Base-by-base conservation (phyloP, 768 basidiomycete species). In the Lentinula raphanica region DNA sequence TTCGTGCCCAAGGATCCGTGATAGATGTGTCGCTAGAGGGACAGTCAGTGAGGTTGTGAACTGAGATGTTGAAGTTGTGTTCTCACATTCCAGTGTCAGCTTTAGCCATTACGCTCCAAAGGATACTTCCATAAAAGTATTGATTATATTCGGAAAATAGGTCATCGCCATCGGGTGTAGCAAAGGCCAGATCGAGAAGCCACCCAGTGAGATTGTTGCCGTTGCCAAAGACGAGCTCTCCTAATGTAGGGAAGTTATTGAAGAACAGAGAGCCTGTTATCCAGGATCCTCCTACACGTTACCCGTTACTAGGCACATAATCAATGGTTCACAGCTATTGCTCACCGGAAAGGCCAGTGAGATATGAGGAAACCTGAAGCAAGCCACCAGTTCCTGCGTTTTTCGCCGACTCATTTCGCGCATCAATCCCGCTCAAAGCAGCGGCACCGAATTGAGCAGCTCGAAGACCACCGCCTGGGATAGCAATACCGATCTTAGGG, bases 381-480 rank as follows among this genome's bases (percentile, higher is more conserved):
- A 90, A 73, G 2, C 87, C 87, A 2, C 87, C 87, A 0, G 86
- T 85, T 5, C 86, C 86, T 2, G 72, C 74, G 1, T 72, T 67
- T 63, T 82, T 83, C 27, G 85, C 75, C 15, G 84, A 78, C 1
- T 69, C 67, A 58, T 89, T 88, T 38, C 86, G 73, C 25, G 79
- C 79, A 71, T 91, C 87, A 46, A 88, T 68, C 1, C 76, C 85
- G 13, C 72, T 76, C 19, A 87, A 64, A 53, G 81, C 78, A 8
- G 77, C 86, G 0, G 85, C 88, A 21, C 81, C 86, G 58, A 79
- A 87, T 59, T 82, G 80, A 0, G 87, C 86, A 0, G 88, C 81
- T 38, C 90, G 76, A 39, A 85, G 78, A 0, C 88, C 88, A 13
- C 86, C 86, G 2, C 90, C 90, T 23, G 85, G 84, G 9, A 89